A percentile compares a stretch with the other conserved stretches of the same genome.
Conservation (phyloP, 2,329 filamentous ascomycete species). For the Leptographium radiaticola region DNA sequence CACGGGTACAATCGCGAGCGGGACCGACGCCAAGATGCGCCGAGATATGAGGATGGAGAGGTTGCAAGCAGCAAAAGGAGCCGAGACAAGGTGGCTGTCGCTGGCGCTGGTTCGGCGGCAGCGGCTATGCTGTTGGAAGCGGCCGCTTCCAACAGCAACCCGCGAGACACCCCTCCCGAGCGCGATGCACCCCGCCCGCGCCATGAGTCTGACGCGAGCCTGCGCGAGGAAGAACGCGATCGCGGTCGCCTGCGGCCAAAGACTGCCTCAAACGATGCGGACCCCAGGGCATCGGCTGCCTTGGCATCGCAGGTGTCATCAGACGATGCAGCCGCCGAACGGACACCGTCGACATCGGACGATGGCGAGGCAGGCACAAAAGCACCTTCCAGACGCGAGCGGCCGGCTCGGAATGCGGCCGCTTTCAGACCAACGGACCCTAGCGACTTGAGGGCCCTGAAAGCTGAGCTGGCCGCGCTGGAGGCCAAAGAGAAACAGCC, state of each 20-base stretch:
- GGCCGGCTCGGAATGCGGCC: slow-evolving; percentile 24
- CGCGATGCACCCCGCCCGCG: not conserved
- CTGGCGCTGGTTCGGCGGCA: slow-evolving; percentile 34
- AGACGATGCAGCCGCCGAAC: slow-evolving; percentile 16
- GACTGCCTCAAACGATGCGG: not conserved
- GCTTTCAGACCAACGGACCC: slow-evolving; percentile 42
- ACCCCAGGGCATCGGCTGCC: not conserved
- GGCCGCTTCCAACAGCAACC: slow-evolving; percentile 23
- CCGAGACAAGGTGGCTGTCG: slow-evolving; percentile 34
- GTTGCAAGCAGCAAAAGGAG: slow-evolving; percentile 24
- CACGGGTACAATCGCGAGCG: slow-evolving; percentile 13
- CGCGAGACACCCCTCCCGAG: slow-evolving; percentile 1
- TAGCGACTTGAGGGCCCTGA: slow-evolving; percentile 27
- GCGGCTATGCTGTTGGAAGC: slow-evolving; percentile 27
- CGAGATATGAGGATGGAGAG: slow-evolving; percentile 11
- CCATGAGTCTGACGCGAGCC: not conserved
- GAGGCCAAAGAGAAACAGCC: not conserved
- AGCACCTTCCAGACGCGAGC: slow-evolving; percentile 16
- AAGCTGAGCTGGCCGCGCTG: slow-evolving; percentile 7
- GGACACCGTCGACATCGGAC: slow-evolving; percentile 18
- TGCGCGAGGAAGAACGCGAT: not conserved
- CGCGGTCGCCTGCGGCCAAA: not conserved
- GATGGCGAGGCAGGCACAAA: slow-evolving; percentile 25
- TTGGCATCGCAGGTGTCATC: not conserved
- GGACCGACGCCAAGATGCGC: slow-evolving; percentile 13